Evolutionary conservation across 2,329 filamentous ascomycete genomes (phyloP).

Genomic region (Curvularia eragrostidis): DNA sequence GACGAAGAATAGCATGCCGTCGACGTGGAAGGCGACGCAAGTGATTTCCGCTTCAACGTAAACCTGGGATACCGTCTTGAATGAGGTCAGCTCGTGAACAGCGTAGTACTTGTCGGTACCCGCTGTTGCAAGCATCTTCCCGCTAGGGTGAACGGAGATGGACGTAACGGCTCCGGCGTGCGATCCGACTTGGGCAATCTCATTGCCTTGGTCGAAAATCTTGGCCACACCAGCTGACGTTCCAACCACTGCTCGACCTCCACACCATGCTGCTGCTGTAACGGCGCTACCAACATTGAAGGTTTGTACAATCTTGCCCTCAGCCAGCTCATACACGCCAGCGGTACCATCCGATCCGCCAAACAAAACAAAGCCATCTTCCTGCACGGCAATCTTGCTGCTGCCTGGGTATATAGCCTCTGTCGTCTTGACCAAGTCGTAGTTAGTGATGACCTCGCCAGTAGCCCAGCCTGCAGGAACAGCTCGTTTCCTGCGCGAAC

Average conservation of each 20-base stretch:
- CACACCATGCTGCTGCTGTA: conserved; percentile 70
- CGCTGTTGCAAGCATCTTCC: conserved; percentile 82
- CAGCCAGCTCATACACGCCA: conserved; percentile 78
- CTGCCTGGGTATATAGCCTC: conserved; percentile 67
- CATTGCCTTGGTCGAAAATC: conserved; percentile 74
- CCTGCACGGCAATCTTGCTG: conserved; percentile 64
- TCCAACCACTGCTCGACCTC: conserved; percentile 72
- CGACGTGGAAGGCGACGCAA: conserved; percentile 87
- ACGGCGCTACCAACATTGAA: conserved; percentile 70
- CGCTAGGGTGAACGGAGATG: conserved; percentile 81
- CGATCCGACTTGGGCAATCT: conserved; percentile 73
- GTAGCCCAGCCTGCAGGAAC: conserved; percentile 86
- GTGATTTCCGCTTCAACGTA: conserved; percentile 81
- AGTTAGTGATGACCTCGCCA: conserved; percentile 70
- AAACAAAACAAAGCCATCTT: conserved; percentile 70
- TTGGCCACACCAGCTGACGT: conserved; percentile 80
- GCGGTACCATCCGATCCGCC: conserved; percentile 77
- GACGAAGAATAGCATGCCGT: conserved; percentile 90
- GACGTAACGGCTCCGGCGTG: conserved; percentile 83
- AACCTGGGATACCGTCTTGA: conserved; percentile 75
- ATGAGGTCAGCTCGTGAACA: conserved; percentile 78
- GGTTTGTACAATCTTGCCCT: conserved; percentile 75
- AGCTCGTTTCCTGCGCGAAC: conserved; percentile 86
- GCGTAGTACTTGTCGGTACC: conserved; percentile 92
- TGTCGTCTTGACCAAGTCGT: conserved; percentile 61